Evolutionary conservation across 371 early-diverging fungal species (phyloP), one percentile per base, ranked within the genome.

Genomic region (Syncephalastrum sp.): DNA sequence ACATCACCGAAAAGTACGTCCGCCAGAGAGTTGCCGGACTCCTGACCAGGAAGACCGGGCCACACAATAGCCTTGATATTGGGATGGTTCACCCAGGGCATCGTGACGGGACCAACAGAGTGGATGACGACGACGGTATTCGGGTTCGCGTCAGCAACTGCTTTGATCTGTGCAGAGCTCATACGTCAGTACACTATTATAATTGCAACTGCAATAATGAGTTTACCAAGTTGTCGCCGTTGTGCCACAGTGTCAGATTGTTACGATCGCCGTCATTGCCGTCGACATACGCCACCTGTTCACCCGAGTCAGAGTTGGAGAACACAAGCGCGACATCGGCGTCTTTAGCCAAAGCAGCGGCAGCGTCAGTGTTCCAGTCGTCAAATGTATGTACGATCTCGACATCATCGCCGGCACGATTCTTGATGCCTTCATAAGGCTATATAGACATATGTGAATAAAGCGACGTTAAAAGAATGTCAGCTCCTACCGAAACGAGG

Each of bases 61-160:
- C 73, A 76, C 7, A 86, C 57, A 25, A 86, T 70, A 14, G 84
- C 83, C 46, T 71, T 81, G 45, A 79, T 70, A 47, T 82, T 77
- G 23, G 83, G 77, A 61, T 84, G 76, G 52, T 73, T 53, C 49
- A 72, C 53, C 84, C 83, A 86, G 2, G 72, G 77, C 80, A 84
- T 81, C 49, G 70, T 50, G 13, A 85, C 78, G 53, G 86, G 67
- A 13, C 84, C 84, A 16, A 80, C 81, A 24, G 74, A 64, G 65
- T 85, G 82, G 3, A 84, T 64, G 3, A 87, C 82, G 17, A 87
- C 86, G 45, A 86, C 67, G 1, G 80, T 79, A 44, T 83, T 87
- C 4, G 65, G 47, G 56, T 79, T 79, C 16, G 64, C 69, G 14
- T 68, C 72, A 21, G 88, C 82, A 27, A 79, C 84, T 17, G 75